Evolutionary conservation across 2,329 filamentous ascomycete genomes (phyloP).

Genomic region (Coleophoma crateriformis): DNA sequence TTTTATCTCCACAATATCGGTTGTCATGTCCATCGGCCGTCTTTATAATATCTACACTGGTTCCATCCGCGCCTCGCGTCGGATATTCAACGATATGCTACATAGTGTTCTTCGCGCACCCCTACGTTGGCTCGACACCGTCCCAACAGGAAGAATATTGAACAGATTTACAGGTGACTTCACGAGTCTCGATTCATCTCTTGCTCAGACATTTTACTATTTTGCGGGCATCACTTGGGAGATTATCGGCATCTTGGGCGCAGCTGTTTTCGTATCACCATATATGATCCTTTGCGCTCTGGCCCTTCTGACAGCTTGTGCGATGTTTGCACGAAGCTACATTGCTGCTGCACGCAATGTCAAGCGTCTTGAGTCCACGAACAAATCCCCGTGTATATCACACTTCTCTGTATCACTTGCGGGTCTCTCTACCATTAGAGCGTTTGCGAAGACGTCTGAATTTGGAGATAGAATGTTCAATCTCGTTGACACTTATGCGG

Average conservation of each 20-base stretch:
- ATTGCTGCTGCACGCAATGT: conserved; percentile 63
- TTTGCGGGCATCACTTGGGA: conserved; percentile 51
- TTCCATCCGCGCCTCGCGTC: conserved; percentile 59
- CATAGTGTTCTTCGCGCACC: conserved; percentile 63
- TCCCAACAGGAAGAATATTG: conserved; percentile 67
- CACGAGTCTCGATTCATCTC: conserved; percentile 60
- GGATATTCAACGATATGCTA: conserved; percentile 60
- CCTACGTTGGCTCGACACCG: conserved; percentile 71
- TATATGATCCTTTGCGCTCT: conserved; percentile 56
- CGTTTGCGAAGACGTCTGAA: conserved; percentile 59
- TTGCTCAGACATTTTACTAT: conserved; percentile 57
- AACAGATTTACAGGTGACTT: conserved; percentile 77
- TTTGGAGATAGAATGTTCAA: conserved; percentile 64
- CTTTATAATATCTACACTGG: conserved; percentile 58
- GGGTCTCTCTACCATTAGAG: conserved; percentile 68
- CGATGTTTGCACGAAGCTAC: conserved; percentile 48
- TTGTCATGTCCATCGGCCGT: conserved; percentile 38
- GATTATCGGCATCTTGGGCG: conserved; percentile 58
- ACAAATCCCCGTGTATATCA: conserved; percentile 69
- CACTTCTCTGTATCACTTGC: conserved; percentile 61
- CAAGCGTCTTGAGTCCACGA: conserved; percentile 69
- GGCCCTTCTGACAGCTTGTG: conserved; percentile 5
- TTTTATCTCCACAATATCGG: conserved; percentile 49
- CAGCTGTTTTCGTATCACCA: conserved; percentile 57
- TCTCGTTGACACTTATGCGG: conserved; percentile 60